A percentile compares a stretch with the other conserved stretches of the same genome.
Conservation (phyloP, 2,329 filamentous ascomycete genomes). For the Trichoderma arundinaceum region DNA sequence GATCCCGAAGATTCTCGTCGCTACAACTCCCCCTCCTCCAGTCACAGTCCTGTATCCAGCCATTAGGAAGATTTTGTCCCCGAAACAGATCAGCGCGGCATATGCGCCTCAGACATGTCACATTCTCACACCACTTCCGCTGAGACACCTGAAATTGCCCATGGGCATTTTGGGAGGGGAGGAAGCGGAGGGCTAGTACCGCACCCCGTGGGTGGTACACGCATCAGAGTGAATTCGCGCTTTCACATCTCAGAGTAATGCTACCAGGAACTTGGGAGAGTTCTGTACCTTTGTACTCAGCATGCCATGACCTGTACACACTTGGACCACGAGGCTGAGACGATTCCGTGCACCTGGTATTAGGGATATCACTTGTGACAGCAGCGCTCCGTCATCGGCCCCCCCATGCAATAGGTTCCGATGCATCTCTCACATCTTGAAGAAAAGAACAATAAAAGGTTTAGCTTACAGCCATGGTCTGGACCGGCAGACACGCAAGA, state of each 20-base stretch:
- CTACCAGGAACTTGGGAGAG: constrained; percentile 18
- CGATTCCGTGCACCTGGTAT: constrained; percentile 21
- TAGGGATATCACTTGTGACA: constrained; percentile 18
- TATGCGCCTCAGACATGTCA: constrained; percentile 23
- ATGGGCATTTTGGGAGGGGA: neutral
- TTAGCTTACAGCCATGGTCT: too few relatives aligned
- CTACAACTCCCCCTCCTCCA: neutral
- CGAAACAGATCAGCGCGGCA: constrained; percentile 22
- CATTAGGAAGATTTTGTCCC: constrained; percentile 3
- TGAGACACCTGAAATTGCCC: constrained; percentile 24
- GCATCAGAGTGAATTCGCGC: neutral
- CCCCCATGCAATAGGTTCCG: neutral
- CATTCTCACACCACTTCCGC: constrained; percentile 24
- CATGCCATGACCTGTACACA: neutral
- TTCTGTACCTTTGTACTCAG: neutral
- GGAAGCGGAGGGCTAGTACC: neutral
- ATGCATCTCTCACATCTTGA: neutral
- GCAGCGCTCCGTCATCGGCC: neutral
- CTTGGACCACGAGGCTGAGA: constrained; percentile 16
- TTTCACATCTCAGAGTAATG: neutral
- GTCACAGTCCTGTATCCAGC: neutral
- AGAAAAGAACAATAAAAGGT: neutral
- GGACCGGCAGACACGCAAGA: neutral
- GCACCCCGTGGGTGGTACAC: neutral
- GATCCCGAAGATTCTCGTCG: constrained; percentile 6